Evolutionary conservation across 441 rosid genomes (phyloP).

Genomic region (Croton setiger): DNA sequence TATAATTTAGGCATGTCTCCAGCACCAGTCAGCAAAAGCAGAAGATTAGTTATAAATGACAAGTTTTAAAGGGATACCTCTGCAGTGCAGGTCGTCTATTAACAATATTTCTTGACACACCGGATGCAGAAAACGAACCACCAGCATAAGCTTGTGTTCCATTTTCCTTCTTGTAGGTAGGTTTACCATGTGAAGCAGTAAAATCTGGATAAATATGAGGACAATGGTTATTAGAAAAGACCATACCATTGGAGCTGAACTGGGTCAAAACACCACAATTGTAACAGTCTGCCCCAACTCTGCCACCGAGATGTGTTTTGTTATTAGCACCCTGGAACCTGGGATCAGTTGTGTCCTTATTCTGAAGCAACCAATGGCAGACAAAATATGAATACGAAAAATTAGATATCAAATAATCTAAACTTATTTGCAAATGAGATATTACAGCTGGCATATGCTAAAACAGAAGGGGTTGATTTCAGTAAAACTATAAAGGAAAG

Average conservation of each 20-base stretch:
- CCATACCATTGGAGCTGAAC: slow-evolving; percentile 44
- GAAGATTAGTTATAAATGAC: not conserved
- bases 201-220: slow-evolving; percentile 48
- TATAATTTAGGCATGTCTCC: not conserved
- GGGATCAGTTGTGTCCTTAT: slow-evolving; percentile 56
- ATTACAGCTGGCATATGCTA: too few species aligned
- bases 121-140: slow-evolving; percentile 52
- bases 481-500: not conserved
- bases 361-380: slow-evolving; percentile 39
- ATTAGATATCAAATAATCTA: too few species aligned
- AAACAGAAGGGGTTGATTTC: not conserved
- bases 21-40: not conserved
- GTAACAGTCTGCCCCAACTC: slow-evolving; percentile 70
- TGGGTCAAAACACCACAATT: slow-evolving; percentile 55
- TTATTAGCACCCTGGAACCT: slow-evolving; percentile 57
- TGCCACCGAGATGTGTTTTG: slow-evolving; percentile 57
- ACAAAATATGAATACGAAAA: slow-evolving; percentile 2
- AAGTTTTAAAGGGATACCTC: slow-evolving; percentile 37
- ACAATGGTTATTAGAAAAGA: slow-evolving; percentile 4
- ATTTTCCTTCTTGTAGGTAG: slow-evolving; percentile 74
- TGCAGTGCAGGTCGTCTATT: slow-evolving; percentile 34
- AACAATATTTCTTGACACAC: slow-evolving; percentile 35
- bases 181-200: slow-evolving; percentile 53
- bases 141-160: slow-evolving; percentile 53
- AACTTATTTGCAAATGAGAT: too few species aligned